phyloP scores from a whole-genome alignment of 176 grass and related monocot genomes.

The Thinopyrum elongatum region DNA sequence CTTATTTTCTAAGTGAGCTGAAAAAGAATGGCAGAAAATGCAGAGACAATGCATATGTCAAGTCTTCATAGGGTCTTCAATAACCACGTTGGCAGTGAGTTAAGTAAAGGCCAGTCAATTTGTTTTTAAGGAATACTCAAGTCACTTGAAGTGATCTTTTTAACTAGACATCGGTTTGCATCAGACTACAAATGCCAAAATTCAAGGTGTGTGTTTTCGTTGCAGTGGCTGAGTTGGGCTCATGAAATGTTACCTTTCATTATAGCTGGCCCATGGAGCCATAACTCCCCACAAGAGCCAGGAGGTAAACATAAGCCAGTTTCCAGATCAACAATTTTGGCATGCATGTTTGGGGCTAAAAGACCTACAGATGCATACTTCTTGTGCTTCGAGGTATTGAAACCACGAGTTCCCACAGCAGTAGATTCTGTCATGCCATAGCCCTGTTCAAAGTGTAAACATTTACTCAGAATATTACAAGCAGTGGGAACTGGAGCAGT shows the following conservation, averaged over 20 bases:
- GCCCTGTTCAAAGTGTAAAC: conserved; percentile 50
- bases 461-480: neutral
- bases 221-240: neutral
- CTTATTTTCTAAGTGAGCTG: neutral
- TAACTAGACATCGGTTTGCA: neutral
- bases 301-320: conserved; percentile 63
- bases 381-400: conserved; percentile 63
- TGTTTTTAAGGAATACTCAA: neutral
- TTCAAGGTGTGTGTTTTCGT: neutral
- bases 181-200: neutral
- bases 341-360: conserved; percentile 84
- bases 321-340: conserved; percentile 68
- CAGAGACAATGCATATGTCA: neutral
- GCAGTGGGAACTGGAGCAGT: neutral
- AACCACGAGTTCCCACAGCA: conserved; percentile 81
- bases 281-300: conserved; percentile 67
- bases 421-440: conserved; percentile 96
- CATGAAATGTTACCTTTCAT: conserved; percentile 70
- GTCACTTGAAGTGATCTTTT: neutral
- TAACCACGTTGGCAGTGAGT: neutral
- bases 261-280: conserved; percentile 71
- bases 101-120: neutral
- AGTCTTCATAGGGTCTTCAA: neutral
- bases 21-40: neutral
- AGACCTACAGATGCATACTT: conserved; percentile 78